Base-by-base conservation (phyloP, 306 rosid species). In the Fragaria vesca region DNA sequence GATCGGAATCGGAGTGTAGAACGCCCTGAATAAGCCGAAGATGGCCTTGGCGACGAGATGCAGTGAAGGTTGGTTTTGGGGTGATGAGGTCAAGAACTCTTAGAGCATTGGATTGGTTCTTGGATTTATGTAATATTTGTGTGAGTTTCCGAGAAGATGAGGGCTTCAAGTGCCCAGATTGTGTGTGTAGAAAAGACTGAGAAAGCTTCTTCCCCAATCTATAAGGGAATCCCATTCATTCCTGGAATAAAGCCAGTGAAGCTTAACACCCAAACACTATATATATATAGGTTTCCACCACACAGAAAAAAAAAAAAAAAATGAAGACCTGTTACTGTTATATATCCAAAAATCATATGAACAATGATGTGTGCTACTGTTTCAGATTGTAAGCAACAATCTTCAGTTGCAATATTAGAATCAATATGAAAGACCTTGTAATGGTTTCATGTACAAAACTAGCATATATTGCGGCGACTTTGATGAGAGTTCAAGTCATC, bases 11-110 rank as follows among this genome's bases (percentile, higher is more conserved):
- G 58, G 88, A 75, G 30, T 26, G 82, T 69, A 92, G 60, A 74
- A 85, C 73, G 81, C 73, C 86, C 72, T 86, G 88, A 73, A 94
- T 81, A 69, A 94, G 88, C 21, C 86, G 88, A 79, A 90, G 93
- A 84, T 91, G 97, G 63, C 76, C 83, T 71, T 72, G 87, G 54
- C 85, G 81, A 36, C 3, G 57, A 36, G 79, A 71, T 50, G 84
- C 17, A 71, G 71, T 15, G 78, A 6, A 60, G 65, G 58, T 66
- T 76, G 70, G 81, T 68, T 80, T 67, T 16, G 88, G 87, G 11
- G 78, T 70, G 45, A 90, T 77, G 74, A 90, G 82, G 72, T 90
- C 84, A 36, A 89, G 79, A 76, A 94, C 81, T 89, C 83, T 83
- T 4, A 78, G 80, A 17, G 96, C 88, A 42, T 82, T 85, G 11